Evolutionary conservation across 192 early-diverging fungal species (phyloP).

Genomic region (Entomortierella parvispora): DNA sequence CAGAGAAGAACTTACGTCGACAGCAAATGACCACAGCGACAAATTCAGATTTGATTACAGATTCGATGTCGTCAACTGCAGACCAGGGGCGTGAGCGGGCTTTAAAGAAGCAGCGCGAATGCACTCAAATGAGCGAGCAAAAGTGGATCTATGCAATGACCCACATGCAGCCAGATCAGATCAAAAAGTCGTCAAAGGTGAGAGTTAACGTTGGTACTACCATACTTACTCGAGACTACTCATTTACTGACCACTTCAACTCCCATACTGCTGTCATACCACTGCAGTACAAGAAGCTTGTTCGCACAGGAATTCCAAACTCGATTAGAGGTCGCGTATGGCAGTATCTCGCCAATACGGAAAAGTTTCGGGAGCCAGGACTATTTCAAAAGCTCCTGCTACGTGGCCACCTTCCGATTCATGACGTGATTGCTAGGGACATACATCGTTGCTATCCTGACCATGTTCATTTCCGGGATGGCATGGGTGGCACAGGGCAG

Average conservation of each 20-base stretch:
- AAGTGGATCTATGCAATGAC: constrained; percentile 51
- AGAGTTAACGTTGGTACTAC: too few relatives aligned
- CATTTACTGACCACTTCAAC: too few relatives aligned
- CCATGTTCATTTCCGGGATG: constrained; percentile 81
- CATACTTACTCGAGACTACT: too few relatives aligned
- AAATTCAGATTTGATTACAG: background rate
- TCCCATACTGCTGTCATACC: background rate
- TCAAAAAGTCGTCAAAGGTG: constrained; percentile 52
- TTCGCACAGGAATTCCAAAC: constrained; percentile 72
- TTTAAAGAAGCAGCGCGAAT: constrained; percentile 33
- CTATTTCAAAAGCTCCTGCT: constrained; percentile 53
- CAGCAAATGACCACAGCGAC: too few relatives aligned
- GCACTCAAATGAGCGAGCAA: constrained; percentile 22
- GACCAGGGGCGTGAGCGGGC: constrained; percentile 24
- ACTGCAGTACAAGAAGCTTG: constrained; percentile 74
- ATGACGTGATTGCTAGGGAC: constrained; percentile 92
- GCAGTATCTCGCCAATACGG: constrained; percentile 67
- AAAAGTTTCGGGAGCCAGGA: constrained; percentile 58
- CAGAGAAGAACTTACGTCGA: too few relatives aligned
- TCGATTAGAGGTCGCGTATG: constrained; percentile 77
- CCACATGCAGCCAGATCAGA: constrained; percentile 37
- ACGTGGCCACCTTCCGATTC: constrained; percentile 68
- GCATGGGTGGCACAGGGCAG: constrained; percentile 73
- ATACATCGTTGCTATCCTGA: constrained; percentile 92
- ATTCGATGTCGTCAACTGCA: constrained; percentile 2